Conservation (phyloP, 2,329 filamentous ascomycete genomes). For the Ceratocystis ficicola region DNA sequence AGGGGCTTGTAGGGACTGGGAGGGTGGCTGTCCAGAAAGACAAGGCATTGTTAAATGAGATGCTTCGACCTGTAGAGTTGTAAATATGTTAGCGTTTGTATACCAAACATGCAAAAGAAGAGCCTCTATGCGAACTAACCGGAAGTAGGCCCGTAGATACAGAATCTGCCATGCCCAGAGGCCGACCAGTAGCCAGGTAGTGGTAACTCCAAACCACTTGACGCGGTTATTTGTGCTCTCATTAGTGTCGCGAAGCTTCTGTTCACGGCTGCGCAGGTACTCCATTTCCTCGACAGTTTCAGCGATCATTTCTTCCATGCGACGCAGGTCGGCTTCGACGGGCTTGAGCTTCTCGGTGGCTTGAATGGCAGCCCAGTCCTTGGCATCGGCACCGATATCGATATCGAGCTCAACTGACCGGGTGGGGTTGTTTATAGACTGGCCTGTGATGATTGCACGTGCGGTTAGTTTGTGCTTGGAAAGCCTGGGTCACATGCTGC, state of each 20-base stretch:
- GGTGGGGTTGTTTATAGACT: conserved; percentile 37
- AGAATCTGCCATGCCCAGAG: conserved; percentile 96
- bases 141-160: conserved; percentile 94
- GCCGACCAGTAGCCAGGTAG: conserved; percentile 78
- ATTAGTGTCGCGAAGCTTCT: conserved; percentile 94
- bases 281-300: conserved; percentile 95
- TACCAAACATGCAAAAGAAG: not conserved
- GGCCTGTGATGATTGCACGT: conserved; percentile 13
- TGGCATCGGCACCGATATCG: conserved; percentile 91
- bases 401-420: conserved; percentile 84
- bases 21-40: not conserved
- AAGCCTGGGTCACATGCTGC: not conserved
- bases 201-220: conserved; percentile 95
- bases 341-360: conserved; percentile 96
- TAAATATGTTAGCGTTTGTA: conserved; percentile 20
- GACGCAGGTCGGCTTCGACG: conserved; percentile 83
- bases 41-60: conserved; percentile 42
- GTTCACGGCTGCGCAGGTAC: conserved; percentile 77
- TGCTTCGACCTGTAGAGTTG: conserved; percentile 48
- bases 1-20: not conserved
- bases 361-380: conserved; percentile 95
- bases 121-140: conserved; percentile 34
- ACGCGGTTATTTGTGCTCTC: conserved; percentile 98
- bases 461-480: conserved; percentile 3
- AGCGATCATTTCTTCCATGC: conserved; percentile 78